These are phyloP conservation scores for Penicillium italicum DNA, from an alignment of 2,329 filamentous ascomycete species.

Conservation along the genomic window DNA sequence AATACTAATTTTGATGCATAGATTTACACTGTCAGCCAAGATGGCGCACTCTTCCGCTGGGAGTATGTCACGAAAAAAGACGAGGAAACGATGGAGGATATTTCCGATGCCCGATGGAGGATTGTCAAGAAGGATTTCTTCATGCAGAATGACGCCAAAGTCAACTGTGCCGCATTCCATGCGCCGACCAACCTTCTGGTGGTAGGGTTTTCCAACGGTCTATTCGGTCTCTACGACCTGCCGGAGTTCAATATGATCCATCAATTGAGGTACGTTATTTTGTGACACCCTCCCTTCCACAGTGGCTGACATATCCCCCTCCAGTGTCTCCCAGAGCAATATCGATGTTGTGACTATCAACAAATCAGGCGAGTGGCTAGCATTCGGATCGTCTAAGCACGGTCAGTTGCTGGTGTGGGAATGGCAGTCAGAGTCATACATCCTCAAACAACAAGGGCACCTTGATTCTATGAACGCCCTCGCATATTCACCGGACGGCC, in stretches of 20 bases:
- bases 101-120: slow-evolving; percentile 76
- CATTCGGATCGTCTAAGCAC: slow-evolving; percentile 90
- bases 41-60: slow-evolving; percentile 96
- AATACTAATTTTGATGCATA: slow-evolving; percentile 24
- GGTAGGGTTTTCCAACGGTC: slow-evolving; percentile 88
- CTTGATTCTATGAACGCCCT: slow-evolving; percentile 94
- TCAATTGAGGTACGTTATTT: slow-evolving; percentile 54
- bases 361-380: slow-evolving; percentile 91
- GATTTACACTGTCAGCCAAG: slow-evolving; percentile 94
- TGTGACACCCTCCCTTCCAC: not conserved
- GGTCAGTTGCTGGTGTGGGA: slow-evolving; percentile 98
- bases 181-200: slow-evolving; percentile 86
- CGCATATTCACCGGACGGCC: slow-evolving; percentile 88
- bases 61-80: slow-evolving; percentile 67
- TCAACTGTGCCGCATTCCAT: slow-evolving; percentile 90
- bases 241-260: slow-evolving; percentile 96
- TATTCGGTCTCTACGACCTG: slow-evolving; percentile 92
- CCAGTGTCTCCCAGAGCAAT: slow-evolving; percentile 90
- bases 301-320: slow-evolving; percentile 37
- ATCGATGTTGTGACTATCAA: slow-evolving; percentile 96
- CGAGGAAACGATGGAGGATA: slow-evolving; percentile 57
- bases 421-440: slow-evolving; percentile 99
- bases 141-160: slow-evolving; percentile 80
- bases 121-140: slow-evolving; percentile 92
- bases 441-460: slow-evolving; percentile 96